These are phyloP conservation scores for Fusarium virguliforme DNA, from an alignment of 2,329 filamentous ascomycete species.

Conservation along the genomic window DNA sequence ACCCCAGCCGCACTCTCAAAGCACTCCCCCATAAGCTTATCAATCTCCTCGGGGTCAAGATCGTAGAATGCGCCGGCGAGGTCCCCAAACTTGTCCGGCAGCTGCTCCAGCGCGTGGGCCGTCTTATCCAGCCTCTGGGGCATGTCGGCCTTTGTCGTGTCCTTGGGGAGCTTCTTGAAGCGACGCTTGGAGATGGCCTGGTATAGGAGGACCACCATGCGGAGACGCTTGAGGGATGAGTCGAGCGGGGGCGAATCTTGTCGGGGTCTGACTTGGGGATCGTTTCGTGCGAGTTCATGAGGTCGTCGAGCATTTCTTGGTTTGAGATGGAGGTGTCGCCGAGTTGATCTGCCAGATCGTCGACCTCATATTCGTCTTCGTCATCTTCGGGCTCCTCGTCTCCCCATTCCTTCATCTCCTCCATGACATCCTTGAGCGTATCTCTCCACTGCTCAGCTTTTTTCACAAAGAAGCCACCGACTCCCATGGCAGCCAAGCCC, in stretches of 20 bases:
- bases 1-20: conserved; percentile 72
- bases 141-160: conserved; percentile 52
- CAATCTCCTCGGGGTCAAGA: conserved; percentile 72
- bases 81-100: conserved; percentile 80
- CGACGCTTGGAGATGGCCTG: conserved; percentile 79
- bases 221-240: conserved; percentile 74
- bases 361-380: conserved; percentile 65
- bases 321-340: conserved; percentile 56
- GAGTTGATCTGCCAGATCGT: conserved; percentile 58
- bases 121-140: conserved; percentile 69
- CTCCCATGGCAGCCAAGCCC: conserved; percentile 75
- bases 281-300: conserved; percentile 74
- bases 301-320: conserved; percentile 76
- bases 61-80: conserved; percentile 82
- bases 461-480: conserved; percentile 78
- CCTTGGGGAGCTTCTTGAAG: conserved; percentile 70
- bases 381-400: conserved; percentile 78
- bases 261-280: conserved; percentile 77
- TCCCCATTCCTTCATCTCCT: conserved; percentile 91
- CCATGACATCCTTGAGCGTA: conserved; percentile 84
- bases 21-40: conserved; percentile 71
- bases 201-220: conserved; percentile 78
- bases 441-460: conserved; percentile 83
- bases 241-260: conserved; percentile 77
- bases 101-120: conserved; percentile 68